Evolutionary conservation across 345 rosid genomes (phyloP), one percentile per base, ranked within the genome.

Genomic region (Rubroshorea leprosula): DNA sequence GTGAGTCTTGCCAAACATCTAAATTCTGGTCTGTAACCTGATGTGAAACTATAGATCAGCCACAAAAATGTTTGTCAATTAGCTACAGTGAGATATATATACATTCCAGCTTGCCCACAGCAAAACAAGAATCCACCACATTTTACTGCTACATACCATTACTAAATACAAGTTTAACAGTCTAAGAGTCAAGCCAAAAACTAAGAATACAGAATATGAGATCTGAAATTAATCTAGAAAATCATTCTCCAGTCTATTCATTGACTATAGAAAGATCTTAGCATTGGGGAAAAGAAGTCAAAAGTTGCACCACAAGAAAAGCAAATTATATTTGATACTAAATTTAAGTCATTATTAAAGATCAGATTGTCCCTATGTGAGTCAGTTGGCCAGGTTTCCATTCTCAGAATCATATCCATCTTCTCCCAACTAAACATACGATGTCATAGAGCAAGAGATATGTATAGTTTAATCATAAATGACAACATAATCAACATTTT

Each of bases 21-120:
- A 92, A 77, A 69, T 89, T 86, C 74, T 92, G 98, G 72, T 89
- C 96, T 17, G 86, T 75, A 69, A 86, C 98, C 98, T 92, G 87
- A 78, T 68, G 61, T 51, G 54, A 57, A 70, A 65, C 23, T 43
- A 20, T 44, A 66, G 54, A 57, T 55, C 60, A 68, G 23, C 57
- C 38, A 45, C 52, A 19, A 60, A 38, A 50, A 19, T 21, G 29
- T 57, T 45, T 39, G 21, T 56, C 18, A 12, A 54, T 16, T 51
- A 63, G 27, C 39, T 9, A 50, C 27, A 50, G 27, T 9, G 24
- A 49, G 20, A 19, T 11, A 22, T 14, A 10, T 22, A 13, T 11
- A 49, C 53, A 7, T 41, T 4, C 45, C 45, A 7, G 45, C 2
- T 44, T 44, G 47, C 47, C n/a, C 47, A 44, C 47, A 13, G 14